Evolutionary conservation across 108 stramenopile genomes (phyloP), one percentile per base, ranked within the genome.

Genomic region (Stephanodiscus minutulus): DNA sequence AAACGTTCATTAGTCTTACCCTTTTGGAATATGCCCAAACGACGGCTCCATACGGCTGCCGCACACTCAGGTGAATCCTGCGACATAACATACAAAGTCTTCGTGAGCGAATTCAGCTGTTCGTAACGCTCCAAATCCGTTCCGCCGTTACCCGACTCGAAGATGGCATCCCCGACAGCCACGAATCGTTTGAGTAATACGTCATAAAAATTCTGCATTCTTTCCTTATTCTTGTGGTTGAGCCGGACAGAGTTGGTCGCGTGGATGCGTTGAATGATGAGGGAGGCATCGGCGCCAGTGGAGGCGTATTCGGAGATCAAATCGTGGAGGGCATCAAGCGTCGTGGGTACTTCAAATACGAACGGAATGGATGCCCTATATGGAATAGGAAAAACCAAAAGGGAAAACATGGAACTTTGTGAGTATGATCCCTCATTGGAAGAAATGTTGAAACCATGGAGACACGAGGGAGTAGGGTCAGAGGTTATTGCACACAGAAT

Each of bases 171-270:
- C 28, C 92, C 93, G n/a, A 96, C 89, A 3, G 87, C 91, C 25
- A 92, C 82, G 59, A 96, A 98, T 57, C 96, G 82, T 35, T 92
- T 86, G 46, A 97, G 68, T 48, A 97, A 86, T 0, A 98, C 93
- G 55, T 94, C 93, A 64, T 96, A 97, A 70, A 95, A 97, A 60
- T 96, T 96, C 73, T 96, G 95, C 95, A 98, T 95, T 29, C 73
- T 84, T 70, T 96, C 94, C 61, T 83, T 89, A 72, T 97, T 96
- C 49, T 88, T 72, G 47, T 91, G 87, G 74, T 95, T 90, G 27
- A 98, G 81, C 24, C 88, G 75, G 6, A 94, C 89, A 9, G 89
- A 94, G 72, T 96, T 92, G 11, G 85, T 74, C 11, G 74, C 74
- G 54, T 94, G 82, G 41, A 97, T 96, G 11, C 94, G 88, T 68